phyloP scores from a whole-genome alignment of 176 grass and related monocot species.

The Alloteropsis semialata region DNA sequence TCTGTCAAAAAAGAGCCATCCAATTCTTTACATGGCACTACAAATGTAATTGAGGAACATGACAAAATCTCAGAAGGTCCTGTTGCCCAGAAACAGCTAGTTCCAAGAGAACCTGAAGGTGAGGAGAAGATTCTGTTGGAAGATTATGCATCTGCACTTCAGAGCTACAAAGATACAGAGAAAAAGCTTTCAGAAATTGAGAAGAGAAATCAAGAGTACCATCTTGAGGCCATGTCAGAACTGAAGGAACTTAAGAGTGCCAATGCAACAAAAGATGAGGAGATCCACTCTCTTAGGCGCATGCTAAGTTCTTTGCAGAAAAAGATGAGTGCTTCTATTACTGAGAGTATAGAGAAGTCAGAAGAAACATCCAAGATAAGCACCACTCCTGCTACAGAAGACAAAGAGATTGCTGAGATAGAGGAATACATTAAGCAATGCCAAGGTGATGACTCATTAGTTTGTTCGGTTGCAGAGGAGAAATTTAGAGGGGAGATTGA shows the following conservation, averaged over 20 bases:
- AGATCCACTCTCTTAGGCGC: conserved; percentile 58
- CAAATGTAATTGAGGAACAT: conserved; percentile 10
- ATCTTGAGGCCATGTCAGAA: conserved; percentile 48
- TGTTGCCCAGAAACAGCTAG: conserved; percentile 12
- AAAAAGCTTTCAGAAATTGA: conserved; percentile 51
- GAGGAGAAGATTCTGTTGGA: conserved; percentile 40
- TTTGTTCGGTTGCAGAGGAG: conserved; percentile 35
- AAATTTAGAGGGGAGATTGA: conserved; percentile 67
- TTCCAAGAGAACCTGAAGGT: conserved; percentile 35
- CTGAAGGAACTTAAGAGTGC: conserved; percentile 59
- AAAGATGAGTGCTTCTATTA: conserved; percentile 33
- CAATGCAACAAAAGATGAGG: conserved; percentile 62
- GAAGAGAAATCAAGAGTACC: conserved; percentile 44
- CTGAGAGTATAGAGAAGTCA: conserved; percentile 37
- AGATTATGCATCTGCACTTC: conserved; percentile 42
- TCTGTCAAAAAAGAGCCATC: conserved; percentile 24
- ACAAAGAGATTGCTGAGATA: conserved; percentile 42
- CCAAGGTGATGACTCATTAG: conserved; percentile 29
- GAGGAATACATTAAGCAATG: conserved; percentile 60
- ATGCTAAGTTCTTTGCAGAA: conserved; percentile 70
- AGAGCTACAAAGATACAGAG: conserved; percentile 55
- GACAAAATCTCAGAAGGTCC: conserved; percentile 26
- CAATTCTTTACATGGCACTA: background rate
- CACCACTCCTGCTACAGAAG: conserved; percentile 21
- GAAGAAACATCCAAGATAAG: conserved; percentile 45